Evolutionary conservation across 2,329 filamentous ascomycete species (phyloP), one percentile per base, ranked within the genome.

Genomic region (Fusarium brachygibbosum): DNA sequence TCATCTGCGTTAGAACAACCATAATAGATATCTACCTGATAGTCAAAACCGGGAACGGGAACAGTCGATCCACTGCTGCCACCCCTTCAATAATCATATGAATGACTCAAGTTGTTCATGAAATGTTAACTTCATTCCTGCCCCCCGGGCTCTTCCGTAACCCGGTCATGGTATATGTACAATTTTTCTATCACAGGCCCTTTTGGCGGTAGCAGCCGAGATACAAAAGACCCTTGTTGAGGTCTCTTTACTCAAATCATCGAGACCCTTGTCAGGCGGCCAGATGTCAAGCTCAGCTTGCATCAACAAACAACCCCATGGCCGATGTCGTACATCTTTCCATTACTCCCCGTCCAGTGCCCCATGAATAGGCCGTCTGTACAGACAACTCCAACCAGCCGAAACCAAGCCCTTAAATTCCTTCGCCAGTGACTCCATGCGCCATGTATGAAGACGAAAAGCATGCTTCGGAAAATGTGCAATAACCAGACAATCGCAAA

Each of bases 101-200:
- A 16, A 57, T 32, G 65, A 32, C 48, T 41, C 28, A 21, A 45
- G 32, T 51, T 44, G 37, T 52, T 58, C 42, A 37, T 68, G 32
- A 61, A 61, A 64, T 69, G 65, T 71, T 70, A 74, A 75, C 56
- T 76, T 79, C 74, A 76, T 78, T 72, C 70, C 68, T 70, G 59
- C 64, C 70, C 60, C 56, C 75, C 70, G 67, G 64, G 60, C 60
- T 74, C 66, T 71, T 69, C 70, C 76, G 73, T 77, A 74, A 72
- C 74, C 76, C 76, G 66, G 77, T 78, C 78, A 79, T 77, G 75
- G 76, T 76, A 78, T 80, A 81, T 82, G 77, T 81, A 81, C 80
- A 81, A 73, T 76, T 77, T 77, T 79, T 77, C 75, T 74, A 73
- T 74, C 77, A 77, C 73, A 55, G 65, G 69, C 67, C 58, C 64